Base-by-base conservation (phyloP, 192 early-diverging fungal genomes). In the Entomortierella beljakovae region DNA sequence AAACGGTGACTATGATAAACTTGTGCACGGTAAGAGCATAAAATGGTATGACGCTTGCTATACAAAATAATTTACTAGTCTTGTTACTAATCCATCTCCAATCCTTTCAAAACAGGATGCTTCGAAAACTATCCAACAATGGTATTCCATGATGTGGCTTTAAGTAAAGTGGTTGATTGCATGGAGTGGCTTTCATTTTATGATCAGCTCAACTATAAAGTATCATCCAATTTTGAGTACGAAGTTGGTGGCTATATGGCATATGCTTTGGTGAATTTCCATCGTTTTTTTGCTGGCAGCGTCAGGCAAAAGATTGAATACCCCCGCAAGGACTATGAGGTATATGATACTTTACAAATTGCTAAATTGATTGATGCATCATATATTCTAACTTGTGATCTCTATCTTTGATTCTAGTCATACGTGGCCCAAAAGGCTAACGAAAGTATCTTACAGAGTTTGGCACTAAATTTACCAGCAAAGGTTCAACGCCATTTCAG, bases 61-160 rank as follows among this genome's bases (percentile, higher is more conserved):
- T 33, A 31, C 20, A 11, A 10, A 15, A 32, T 32, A 33, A 5
- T 15, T 22, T 50, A 29, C 32, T 20, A 22, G n/a, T 9, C 11
- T 23, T 40, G 22, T 33, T 50, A 6, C 6, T 73, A 61, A 37
- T 48, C 16, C 20, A 31, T 57, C 22, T 51, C 31, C 22, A 52
- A 7, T n/a, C 25, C 34, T 32, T 22, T 9, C n/a, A 31, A 61
- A 28, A 6, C 7, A 93, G 93, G 95, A 2, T 97, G 95, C 68
- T 96, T 93, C 83, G 96, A 99, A 64, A 94, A 94, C 74, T 99
- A 94, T 82, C 87, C 92, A 9, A 80, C 86, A 26, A 90, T 92
- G 87, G 88, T 90, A 25, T 90, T 94, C 59, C 91, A 94, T 61
- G 95, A 97, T 72, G 71, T 89, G 11, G 88, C 88, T 15, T 84